Evolutionary conservation across 768 basidiomycete species (phyloP).

Genomic region (Sarcodon sp.): DNA sequence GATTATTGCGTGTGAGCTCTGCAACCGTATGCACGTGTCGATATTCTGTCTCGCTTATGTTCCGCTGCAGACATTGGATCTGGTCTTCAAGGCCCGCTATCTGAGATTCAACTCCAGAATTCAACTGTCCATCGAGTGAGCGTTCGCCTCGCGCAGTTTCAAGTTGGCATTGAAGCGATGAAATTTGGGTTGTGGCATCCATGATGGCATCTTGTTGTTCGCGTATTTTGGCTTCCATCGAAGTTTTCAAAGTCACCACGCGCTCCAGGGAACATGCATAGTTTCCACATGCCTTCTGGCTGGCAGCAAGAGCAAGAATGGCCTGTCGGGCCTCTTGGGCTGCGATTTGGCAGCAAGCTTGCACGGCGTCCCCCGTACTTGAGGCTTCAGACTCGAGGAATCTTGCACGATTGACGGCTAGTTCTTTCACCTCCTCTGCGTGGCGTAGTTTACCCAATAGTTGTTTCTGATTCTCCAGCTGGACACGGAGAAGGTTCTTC

Average conservation of each 20-base stretch:
- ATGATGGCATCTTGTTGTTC: background rate
- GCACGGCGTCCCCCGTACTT: background rate
- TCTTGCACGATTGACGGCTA: background rate
- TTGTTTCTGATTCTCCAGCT: background rate
- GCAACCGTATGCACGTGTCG: too few relatives aligned
- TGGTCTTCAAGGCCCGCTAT: constrained; percentile 5
- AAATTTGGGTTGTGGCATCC: background rate
- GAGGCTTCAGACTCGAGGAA: background rate
- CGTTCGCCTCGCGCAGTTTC: constrained; percentile 1
- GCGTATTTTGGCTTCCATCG: background rate
- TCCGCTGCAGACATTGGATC: constrained; percentile 4
- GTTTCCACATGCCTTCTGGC: constrained; percentile 1
- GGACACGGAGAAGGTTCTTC: background rate
- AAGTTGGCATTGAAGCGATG: constrained; percentile 5
- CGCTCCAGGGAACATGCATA: background rate
- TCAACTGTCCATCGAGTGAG: background rate
- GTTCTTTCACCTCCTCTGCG: constrained; percentile 4
- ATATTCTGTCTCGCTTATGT: background rate
- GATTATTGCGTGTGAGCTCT: constrained; percentile 3
- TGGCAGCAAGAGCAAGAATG: constrained; percentile 5
- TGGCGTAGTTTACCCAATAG: constrained; percentile 4
- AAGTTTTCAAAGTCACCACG: background rate
- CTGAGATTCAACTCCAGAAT: too few relatives aligned
- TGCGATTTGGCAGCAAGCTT: background rate
- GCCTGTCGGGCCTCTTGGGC: constrained; percentile 1